Evolutionary conservation across 257 asterid genomes (phyloP), one percentile per base, ranked within the genome.

Genomic region (Solanum pinnatisectum): DNA sequence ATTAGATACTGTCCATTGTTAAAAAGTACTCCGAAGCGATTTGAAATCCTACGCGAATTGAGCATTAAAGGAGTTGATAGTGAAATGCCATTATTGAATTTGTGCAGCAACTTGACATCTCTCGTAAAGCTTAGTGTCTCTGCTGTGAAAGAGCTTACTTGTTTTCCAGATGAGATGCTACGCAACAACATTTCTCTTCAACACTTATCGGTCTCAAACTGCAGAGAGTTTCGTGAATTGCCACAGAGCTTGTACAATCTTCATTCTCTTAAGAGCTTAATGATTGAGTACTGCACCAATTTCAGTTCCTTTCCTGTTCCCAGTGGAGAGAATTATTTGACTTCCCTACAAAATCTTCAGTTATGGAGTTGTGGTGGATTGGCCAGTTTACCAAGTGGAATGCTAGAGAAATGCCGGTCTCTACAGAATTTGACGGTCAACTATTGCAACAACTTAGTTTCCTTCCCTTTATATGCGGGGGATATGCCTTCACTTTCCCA

Each of bases 1-100:
- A 67, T 92, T 44, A 0, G 0, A 0, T 11, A 14, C 1, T 92
- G 92, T 68, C 39, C n/a, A 32, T 14, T 74, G 5, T 65, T 92
- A 82, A 36, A 5, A 44, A 83, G 32, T 16, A 74, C 87, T 85
- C 94, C 94, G 18, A 89, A 87, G 87, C 86, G n/a, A 68, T 89
- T 91, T 23, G 89, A 89, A 15, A 35, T 87, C 40, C 90, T 92
- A 1, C 83, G 79, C 16, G 3, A 59, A 39, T 77, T 90, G 71
- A 0, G 0, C 0, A 65, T 90, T 7, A 0, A 5, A 0, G 2
- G 0, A 1, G 35, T 74, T 5, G 70, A 78, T 5, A 65, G 84
- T 30, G n/a, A 35, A 12, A 44, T 83, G 12, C 85, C 87, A 18
- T 73, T 87, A 68, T 60, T 59, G 46, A 84, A 60, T n/a, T 86